Base-by-base conservation (phyloP, 177 flowering plant genomes). In the Vitis hybrid region DNA sequence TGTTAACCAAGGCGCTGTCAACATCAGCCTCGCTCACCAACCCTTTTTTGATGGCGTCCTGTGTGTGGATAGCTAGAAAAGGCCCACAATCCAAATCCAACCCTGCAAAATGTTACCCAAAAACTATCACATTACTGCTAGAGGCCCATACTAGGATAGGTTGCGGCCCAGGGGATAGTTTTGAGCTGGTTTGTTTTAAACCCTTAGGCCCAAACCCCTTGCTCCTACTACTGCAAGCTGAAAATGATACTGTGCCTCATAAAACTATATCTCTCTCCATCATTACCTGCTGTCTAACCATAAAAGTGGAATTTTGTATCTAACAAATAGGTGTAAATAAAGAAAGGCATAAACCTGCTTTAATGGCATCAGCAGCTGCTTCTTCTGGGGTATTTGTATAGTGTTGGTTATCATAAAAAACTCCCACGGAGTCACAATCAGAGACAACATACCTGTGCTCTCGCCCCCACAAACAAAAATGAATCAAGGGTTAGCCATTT, bases 11-110 rank as follows among this genome's bases (percentile, higher is more conserved):
- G 0, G 99, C 96, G 23, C 9, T 54, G 68, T 93, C 72, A 1
- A 95, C 74, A 12, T 90, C 85, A 14, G 23, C 52, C 75, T 90
- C 96, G 0, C 52, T 80, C 64, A 95, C 14, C 61, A 77, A 57
- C 39, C 94, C 91, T 19, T 21, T 69, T 6, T 71, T 65, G 13
- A 93, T 79, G 1, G 99, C 99, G 10, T 73, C 78, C 61, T 80
- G 81, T 1, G 97, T 89, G 76, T 95, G 94, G 3, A 66, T 14
- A 0, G 79, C 94, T 7, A 95, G 68, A 70, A 95, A 95, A 6
- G 91, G 87, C 64, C 98, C 99, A 75, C 99, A 94, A 65, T 93
- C 90, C 85, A 94, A 83, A 74, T 94, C 96, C 83, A 94, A 75
- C 26, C 99, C 98, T 92, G 82, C 26, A 57, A 32, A 0, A 21